Percentiles rank a stretch among this genome's conserved stretches.
Conservation (phyloP, 2,329 filamentous ascomycete species). For the Paracoccidioides brasiliensis region DNA sequence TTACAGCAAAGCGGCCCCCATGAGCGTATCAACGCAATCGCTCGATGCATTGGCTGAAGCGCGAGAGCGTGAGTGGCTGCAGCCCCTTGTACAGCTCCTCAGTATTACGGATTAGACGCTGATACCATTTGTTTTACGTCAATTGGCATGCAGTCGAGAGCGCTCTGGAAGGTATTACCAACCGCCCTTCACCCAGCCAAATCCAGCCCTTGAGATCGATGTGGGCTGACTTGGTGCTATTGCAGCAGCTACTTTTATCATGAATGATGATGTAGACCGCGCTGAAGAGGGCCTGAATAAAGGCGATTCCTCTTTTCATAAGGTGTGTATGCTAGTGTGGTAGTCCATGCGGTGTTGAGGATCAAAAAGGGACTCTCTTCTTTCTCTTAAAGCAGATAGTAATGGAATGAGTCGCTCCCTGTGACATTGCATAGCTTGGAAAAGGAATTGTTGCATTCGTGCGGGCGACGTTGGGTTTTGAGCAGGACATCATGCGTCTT, state of each 20-base stretch:
- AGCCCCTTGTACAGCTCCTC: not conserved
- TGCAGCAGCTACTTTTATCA: conserved; percentile 55
- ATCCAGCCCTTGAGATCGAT: not conserved
- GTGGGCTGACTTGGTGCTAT: conserved; percentile 6
- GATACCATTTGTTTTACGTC: conserved; percentile 3
- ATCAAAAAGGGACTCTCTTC: conserved; percentile 1
- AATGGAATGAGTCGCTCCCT: not conserved
- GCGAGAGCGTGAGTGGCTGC: conserved; percentile 30
- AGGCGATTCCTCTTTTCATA: conserved; percentile 75
- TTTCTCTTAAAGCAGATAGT: not conserved
- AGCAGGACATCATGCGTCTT: conserved; percentile 80
- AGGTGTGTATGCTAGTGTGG: conserved; percentile 30
- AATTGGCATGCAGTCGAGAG: conserved; percentile 21
- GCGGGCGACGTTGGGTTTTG: conserved; percentile 74
- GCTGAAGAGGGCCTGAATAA: conserved; percentile 62
- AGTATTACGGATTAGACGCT: conserved; percentile 11
- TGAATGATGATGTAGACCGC: conserved; percentile 80
- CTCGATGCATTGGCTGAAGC: conserved; percentile 46
- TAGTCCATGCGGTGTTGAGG: not conserved
- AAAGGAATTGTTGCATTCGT: conserved; percentile 73
- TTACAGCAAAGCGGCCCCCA: conserved; percentile 29
- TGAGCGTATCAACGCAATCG: conserved; percentile 38
- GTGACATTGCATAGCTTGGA: conserved; percentile 46
- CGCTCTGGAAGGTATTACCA: conserved; percentile 32
- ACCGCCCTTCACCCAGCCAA: not conserved